These are phyloP conservation scores for Imleria badia DNA, from an alignment of 768 basidiomycete genomes.

Conservation along the genomic window DNA sequence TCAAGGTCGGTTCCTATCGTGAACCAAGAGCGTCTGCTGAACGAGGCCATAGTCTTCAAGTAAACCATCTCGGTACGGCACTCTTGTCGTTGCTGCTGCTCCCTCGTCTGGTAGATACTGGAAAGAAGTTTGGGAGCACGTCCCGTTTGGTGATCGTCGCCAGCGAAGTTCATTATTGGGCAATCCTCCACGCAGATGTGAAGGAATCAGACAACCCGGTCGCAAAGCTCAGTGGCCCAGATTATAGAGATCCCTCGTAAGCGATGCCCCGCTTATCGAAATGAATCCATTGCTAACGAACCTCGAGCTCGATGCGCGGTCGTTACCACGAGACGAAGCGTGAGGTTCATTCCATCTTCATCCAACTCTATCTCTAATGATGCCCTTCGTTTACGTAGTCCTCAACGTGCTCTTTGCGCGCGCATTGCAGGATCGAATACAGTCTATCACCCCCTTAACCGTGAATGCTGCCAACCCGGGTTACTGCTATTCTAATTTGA, in stretches of 20 bases:
- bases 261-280: background rate
- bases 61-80: slow-evolving; percentile 35
- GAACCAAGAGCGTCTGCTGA: background rate
- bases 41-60: slow-evolving; percentile 28
- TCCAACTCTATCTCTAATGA: background rate
- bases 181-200: slow-evolving; percentile 19
- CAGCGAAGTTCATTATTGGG: slow-evolving; percentile 29
- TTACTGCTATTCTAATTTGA: slow-evolving; percentile 29
- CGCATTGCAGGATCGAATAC: slow-evolving; percentile 24
- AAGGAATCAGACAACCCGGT: slow-evolving; percentile 22
- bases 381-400: slow-evolving; percentile 16
- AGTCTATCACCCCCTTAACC: slow-evolving; percentile 20
- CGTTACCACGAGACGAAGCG: slow-evolving; percentile 32
- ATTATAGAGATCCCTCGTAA: slow-evolving; percentile 23
- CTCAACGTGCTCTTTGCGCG: slow-evolving; percentile 33
- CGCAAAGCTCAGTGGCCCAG: slow-evolving; percentile 21
- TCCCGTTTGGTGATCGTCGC: slow-evolving; percentile 33
- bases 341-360: slow-evolving; percentile 1
- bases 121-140: slow-evolving; percentile 18
- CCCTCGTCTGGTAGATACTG: slow-evolving; percentile 29
- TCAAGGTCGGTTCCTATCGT: slow-evolving; percentile 29
- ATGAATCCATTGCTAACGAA: background rate
- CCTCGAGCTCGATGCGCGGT: slow-evolving; percentile 8
- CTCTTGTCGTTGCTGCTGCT: slow-evolving; percentile 35
- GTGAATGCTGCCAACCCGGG: slow-evolving; percentile 31